Evolutionary conservation across 148 eudicot species (phyloP), one percentile per base, ranked within the genome.

Genomic region (Amaranthus palmeri): DNA sequence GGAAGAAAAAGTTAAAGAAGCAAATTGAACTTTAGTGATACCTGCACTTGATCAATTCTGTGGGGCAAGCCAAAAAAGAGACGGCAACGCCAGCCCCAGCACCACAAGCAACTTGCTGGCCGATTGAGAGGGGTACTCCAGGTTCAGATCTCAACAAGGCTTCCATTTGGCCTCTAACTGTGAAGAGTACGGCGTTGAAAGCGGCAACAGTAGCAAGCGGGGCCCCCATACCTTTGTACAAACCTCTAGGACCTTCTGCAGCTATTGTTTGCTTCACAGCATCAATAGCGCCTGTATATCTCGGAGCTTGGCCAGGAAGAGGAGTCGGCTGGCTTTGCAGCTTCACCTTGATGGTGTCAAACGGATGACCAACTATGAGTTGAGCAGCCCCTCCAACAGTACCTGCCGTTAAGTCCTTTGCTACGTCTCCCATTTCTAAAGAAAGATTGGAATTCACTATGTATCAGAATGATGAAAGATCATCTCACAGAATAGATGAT

Each of bases 191-290:
- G 8, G 98, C 98, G 60, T 95, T 95, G 74, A 91, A 91, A 59
- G 86, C 96, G 4, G 98, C 98, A 17, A 95, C 97, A 0, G 98
- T 95, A 74, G 98, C 98, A 73, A 95, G 96, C 62, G 98, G 98
- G 51, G 98, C 98, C n/a, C 98, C 98, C 97, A 95, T 89, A 25
- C 98, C 98, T 76, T 95, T 95, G 89, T 83, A 95, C 76, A 95
- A 63, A 8, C 98, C 98, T 53, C 83, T 52, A 12, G 92, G 78
- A 65, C 98, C 98, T 80, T 95, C 98, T n/a, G 90, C 88, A 3
- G 97, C 97, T 42, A 93, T 0, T 50, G 98, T 95, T 80, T 95
- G 88, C 72, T 65, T 88, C 65, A 95, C 93, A 12, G 98, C 98
- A 81, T 91, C 98, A 10, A 89, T 76, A 6, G 98, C 98, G 50